Conservation (phyloP, 495 filamentous ascomycete genomes). For the Pseudoneurospora amorphoporcata region DNA sequence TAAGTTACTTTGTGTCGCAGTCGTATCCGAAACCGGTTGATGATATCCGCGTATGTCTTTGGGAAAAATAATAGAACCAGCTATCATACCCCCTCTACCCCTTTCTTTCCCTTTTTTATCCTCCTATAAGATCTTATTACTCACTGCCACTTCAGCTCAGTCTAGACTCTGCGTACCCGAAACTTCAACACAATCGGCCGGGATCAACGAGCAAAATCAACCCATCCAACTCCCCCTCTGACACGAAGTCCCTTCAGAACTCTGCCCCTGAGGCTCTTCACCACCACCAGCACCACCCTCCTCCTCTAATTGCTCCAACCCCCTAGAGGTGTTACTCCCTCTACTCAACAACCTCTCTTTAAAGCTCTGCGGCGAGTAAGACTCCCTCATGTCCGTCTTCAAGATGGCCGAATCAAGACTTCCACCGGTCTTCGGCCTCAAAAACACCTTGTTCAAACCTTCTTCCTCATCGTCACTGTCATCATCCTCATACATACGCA, state of each 20-base stretch:
- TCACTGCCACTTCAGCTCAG: not conserved
- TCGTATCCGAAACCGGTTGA: not conserved
- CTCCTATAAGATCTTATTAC: not conserved
- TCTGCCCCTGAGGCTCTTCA: not conserved
- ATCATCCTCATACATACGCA: not conserved
- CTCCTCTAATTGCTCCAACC: not conserved
- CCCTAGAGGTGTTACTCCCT: not conserved
- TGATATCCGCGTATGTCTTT: no score
- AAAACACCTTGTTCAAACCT: not conserved
- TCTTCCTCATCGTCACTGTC: not conserved
- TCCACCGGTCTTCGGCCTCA: not conserved
- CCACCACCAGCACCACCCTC: not conserved
- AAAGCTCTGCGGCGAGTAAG: conserved; percentile 20
- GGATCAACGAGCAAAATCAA: not conserved
- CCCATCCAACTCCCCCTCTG: not conserved
- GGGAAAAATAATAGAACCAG: not conserved
- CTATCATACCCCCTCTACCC: not conserved
- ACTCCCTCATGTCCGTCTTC: not conserved
- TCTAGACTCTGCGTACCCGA: not conserved
- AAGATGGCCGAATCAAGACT: not conserved
- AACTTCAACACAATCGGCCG: not conserved
- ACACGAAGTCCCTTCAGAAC: not conserved
- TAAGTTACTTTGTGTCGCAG: not conserved
- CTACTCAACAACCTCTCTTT: conserved; percentile 16
- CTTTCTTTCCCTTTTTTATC: not conserved